Conservation (phyloP, 2,329 filamentous ascomycete genomes). For the Paecilomyces dactylethromorphus region DNA sequence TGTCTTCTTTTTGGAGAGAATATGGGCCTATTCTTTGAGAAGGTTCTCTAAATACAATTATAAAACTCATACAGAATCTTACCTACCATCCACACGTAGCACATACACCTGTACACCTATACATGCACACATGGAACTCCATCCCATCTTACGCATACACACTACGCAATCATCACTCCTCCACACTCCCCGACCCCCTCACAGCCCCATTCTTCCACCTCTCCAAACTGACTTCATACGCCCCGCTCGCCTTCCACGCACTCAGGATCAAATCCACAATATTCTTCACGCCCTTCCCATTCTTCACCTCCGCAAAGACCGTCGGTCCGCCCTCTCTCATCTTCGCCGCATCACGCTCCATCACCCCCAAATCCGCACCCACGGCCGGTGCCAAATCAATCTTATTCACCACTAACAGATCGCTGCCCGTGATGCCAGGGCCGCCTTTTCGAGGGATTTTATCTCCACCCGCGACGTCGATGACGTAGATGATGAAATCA, state of each 20-base stretch:
- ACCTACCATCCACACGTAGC: too few species aligned
- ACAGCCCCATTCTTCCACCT: constrained; percentile 37
- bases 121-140: background rate
- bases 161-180: constrained; percentile 10
- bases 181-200: constrained; percentile 29
- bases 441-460: constrained; percentile 96
- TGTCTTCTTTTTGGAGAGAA: background rate
- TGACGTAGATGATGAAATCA: constrained; percentile 98
- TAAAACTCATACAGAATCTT: background rate
- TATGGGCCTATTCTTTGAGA: background rate
- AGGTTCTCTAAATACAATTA: background rate
- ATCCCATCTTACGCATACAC: constrained; percentile 2
- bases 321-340: constrained; percentile 95
- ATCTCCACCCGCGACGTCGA: constrained; percentile 92
- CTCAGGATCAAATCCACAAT: constrained; percentile 84
- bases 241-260: constrained; percentile 87
- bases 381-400: constrained; percentile 87
- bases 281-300: constrained; percentile 73
- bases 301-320: constrained; percentile 96
- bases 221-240: constrained; percentile 43
- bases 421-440: constrained; percentile 93
- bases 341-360: constrained; percentile 90
- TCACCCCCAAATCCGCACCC: constrained; percentile 82
- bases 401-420: constrained; percentile 93
- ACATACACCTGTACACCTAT: too few species aligned